Evolutionary conservation across 495 filamentous ascomycete genomes (phyloP).

Genomic region (Cudoniella acicularis): DNA sequence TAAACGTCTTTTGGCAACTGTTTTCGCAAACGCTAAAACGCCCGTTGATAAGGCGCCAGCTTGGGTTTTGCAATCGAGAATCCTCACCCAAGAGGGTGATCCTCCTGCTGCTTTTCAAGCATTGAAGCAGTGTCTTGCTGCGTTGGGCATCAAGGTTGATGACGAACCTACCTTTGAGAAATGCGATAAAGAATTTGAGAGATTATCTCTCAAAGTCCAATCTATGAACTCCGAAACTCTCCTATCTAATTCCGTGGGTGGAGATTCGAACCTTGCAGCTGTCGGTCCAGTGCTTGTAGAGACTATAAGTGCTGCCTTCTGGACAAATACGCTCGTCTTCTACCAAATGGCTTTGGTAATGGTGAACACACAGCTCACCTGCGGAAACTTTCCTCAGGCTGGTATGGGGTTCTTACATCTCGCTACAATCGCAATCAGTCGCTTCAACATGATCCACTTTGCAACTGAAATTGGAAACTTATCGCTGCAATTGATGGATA

Average conservation of each 20-base stretch:
- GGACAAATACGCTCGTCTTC: conserved; percentile 71
- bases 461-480: conserved; percentile 60
- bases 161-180: conserved; percentile 64
- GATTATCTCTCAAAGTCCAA: conserved; percentile 55
- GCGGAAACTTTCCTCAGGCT: conserved; percentile 67
- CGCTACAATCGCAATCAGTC: conserved; percentile 64
- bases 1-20: conserved; percentile 56
- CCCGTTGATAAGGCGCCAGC: conserved; percentile 73
- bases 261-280: conserved; percentile 55
- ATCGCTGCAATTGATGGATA: conserved; percentile 63
- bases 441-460: conserved; percentile 70
- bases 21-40: conserved; percentile 62
- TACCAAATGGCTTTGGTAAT: conserved; percentile 72
- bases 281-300: conserved; percentile 74
- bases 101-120: conserved; percentile 61
- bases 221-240: conserved; percentile 29
- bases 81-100: conserved; percentile 70
- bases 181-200: conserved; percentile 68
- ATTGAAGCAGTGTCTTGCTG: conserved; percentile 62
- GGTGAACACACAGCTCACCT: conserved; percentile 61
- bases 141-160: conserved; percentile 62
- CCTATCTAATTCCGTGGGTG: conserved; percentile 6
- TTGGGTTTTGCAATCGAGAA: conserved; percentile 72
- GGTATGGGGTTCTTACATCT: conserved; percentile 74
- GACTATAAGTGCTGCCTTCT: conserved; percentile 76